A percentile compares a stretch with the other conserved stretches of the same genome.
phyloP scores from a whole-genome alignment of 2,329 filamentous ascomycete species.

The Coniochaeta pulveracea region DNA sequence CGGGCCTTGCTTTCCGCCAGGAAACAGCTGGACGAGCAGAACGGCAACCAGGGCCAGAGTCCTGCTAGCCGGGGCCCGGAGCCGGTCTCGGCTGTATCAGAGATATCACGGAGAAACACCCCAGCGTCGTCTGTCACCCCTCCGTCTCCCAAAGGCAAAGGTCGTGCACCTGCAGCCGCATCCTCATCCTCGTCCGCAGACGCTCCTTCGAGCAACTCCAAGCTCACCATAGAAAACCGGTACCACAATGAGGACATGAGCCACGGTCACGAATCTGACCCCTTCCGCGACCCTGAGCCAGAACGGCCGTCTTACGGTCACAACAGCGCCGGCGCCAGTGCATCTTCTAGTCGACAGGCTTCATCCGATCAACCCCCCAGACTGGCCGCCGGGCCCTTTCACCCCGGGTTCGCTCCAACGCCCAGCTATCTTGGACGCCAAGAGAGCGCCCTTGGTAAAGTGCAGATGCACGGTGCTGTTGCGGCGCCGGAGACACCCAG shows the following conservation, averaged over 20 bases:
- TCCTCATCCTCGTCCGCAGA: too few species aligned
- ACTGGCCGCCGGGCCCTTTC: constrained; percentile 20
- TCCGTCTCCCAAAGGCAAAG: constrained; percentile 7
- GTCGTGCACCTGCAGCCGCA: too few species aligned
- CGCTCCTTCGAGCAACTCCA: not conserved
- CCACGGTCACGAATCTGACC: too few species aligned
- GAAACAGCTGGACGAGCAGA: constrained; percentile 35
- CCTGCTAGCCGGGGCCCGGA: constrained; percentile 16
- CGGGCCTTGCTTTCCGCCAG: constrained; percentile 58
- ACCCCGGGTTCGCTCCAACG: constrained; percentile 17
- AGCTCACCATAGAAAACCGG: too few species aligned
- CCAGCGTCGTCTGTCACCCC: too few species aligned
- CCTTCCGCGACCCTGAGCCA: not conserved
- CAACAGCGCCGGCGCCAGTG: not conserved
- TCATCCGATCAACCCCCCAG: constrained; percentile 8
- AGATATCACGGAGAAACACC: constrained; percentile 20
- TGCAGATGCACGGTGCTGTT: constrained; percentile 2
- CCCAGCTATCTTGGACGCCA: constrained; percentile 1
- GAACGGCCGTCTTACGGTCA: not conserved
- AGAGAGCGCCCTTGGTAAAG: constrained; percentile 1
- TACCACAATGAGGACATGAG: too few species aligned
- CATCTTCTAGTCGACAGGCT: not conserved
- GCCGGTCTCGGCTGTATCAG: constrained; percentile 15
- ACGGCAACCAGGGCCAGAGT: constrained; percentile 16
- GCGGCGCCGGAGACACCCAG: not conserved